Base-by-base conservation (phyloP, 75 land plant species). In the Gnetum montanum region DNA sequence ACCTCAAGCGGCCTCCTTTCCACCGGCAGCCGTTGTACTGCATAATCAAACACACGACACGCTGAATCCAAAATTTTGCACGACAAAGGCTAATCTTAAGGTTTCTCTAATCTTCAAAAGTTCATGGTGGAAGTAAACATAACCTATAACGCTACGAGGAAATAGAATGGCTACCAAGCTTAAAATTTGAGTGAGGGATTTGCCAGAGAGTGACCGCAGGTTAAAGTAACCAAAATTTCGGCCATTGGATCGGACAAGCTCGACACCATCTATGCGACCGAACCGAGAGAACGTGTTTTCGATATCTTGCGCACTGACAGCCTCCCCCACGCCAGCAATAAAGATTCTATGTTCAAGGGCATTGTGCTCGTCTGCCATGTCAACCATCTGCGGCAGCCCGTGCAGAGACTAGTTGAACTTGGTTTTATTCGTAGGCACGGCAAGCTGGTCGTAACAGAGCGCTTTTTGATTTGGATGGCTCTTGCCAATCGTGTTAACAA, bases 21-120 rank as follows among this genome's bases (percentile, higher is more conserved):
- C 99, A 95, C 6, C 58, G 66, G 53, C 99, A 95, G 15, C 99
- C 99, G 81, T 95, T 95, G 47, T 83, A 95, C 99, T 95, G 79
- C 61, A 65, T n/a, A 28, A n/a, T n/a, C n/a, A n/a, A n/a, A n/a
- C n/a, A 15, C 15, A 40, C 10, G 10, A 40, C 10, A 7, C 57
- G 8, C 27, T 8, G 8, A 54, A 28, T 49, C 15, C 8, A 49
- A 8, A 20, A 20, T 8, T 49, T n/a, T 8, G 8, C 19, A 6
- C 34, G 44, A 40, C 20, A 28, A 23, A 2, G 25, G 44, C 26
- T 6, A 61, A 23, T 7, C 0, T 26, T 2, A 26, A 25, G 27
- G 54, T 5, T 16, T 63, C n/a, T n/a, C n/a, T n/a, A n/a, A n/a
- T n/a, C n/a, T n/a, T n/a, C n/a, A n/a, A n/a, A n/a, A n/a, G n/a